phyloP scores from a whole-genome alignment of 2,329 filamentous ascomycete genomes.

The Metarhizium guizhouense region DNA sequence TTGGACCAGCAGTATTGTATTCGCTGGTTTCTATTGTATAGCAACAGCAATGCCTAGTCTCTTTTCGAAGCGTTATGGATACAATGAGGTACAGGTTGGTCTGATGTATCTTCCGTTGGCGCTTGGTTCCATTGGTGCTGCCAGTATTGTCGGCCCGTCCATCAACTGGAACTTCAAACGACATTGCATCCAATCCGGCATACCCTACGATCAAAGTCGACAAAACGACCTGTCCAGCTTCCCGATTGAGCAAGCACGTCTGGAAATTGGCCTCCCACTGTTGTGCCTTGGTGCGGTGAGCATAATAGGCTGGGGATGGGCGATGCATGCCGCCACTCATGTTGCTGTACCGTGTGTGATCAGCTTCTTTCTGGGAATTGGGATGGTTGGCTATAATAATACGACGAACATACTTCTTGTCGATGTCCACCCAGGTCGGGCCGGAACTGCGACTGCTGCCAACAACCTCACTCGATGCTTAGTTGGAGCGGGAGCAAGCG shows the following conservation, averaged over 20 bases:
- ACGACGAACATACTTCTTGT: slow-evolving; percentile 42
- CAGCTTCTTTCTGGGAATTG: slow-evolving; percentile 36
- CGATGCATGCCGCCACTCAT: slow-evolving; percentile 30
- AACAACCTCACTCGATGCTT: slow-evolving; percentile 49
- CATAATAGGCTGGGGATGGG: slow-evolving; percentile 44
- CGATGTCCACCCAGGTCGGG: slow-evolving; percentile 43
- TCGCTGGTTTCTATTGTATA: slow-evolving; percentile 41
- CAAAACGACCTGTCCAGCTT: slow-evolving; percentile 39
- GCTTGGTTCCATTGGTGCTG: slow-evolving; percentile 37
- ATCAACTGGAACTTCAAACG: slow-evolving; percentile 62
- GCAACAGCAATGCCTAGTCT: slow-evolving; percentile 34
- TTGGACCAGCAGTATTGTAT: slow-evolving; percentile 33
- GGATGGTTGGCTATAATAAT: slow-evolving; percentile 46
- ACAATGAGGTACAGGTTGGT: slow-evolving; percentile 45
- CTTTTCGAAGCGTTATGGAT: slow-evolving; percentile 46
- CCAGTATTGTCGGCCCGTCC: slow-evolving; percentile 38
- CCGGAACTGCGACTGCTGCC: slow-evolving; percentile 45
- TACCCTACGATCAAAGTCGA: slow-evolving; percentile 43
- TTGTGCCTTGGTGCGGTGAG: slow-evolving; percentile 38
- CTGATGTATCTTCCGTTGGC: slow-evolving; percentile 45
- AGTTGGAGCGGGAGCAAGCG: slow-evolving; percentile 43
- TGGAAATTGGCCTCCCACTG: slow-evolving; percentile 41
- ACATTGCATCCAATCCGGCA: slow-evolving; percentile 42
- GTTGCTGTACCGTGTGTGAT: slow-evolving; percentile 39
- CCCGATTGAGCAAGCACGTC: slow-evolving; percentile 41